Evolutionary conservation across 2,329 filamentous ascomycete genomes (phyloP), one percentile per base, ranked within the genome.

Genomic region (Ilyonectria sp.): DNA sequence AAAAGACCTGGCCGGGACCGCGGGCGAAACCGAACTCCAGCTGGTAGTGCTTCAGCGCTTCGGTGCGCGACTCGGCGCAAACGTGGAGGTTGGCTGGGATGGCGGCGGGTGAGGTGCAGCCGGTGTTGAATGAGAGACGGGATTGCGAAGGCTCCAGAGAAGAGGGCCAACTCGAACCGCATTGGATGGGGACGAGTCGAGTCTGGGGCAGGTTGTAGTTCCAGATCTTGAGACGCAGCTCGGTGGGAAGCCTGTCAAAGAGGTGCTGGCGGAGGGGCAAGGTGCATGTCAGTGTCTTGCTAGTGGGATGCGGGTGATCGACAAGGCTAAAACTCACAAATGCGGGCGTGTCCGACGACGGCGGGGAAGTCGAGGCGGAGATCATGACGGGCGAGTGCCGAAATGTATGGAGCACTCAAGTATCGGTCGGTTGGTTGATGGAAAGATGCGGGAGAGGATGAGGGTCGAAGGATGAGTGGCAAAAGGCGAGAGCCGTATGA

Each of bases 211-310:
- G 75, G 70, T 80, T 86, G 69, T 82, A 78, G 46, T 78, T 77
- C 85, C 85, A 87, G 55, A 87, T 84, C 62, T 80, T 82, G 26
- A 86, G 76, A 11, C 85, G 83, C 17, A 87, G 76, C 70, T 87
- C 85, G 13, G 80, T 72, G 1, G 85, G 85, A 1, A 87, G 82
- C 47, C 73, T 75, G 19, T 78, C 67, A 68, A 87, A 87, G 55
- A 78, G 71, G 52, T 76, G 79, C 85, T 87, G 69, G 23, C 47
- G 17, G 52, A 40, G 21, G 26, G 56, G 35, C 10, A 33, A 49
- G 47, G 15, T 31, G 50, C 31, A 63, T 50, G 61, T 71, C 46
- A 72, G 72, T 66, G 23, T 29, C 17, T 29, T 40, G 37, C 17
- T 29, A 46, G 37, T 33, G 47, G n/a, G 37, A 50, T 62, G 54